Percentiles rank a stretch among this genome's conserved stretches.
Evolutionary conservation across 352 stramenopile genomes (phyloP).

Genomic region (Globisporangium alternatum): DNA sequence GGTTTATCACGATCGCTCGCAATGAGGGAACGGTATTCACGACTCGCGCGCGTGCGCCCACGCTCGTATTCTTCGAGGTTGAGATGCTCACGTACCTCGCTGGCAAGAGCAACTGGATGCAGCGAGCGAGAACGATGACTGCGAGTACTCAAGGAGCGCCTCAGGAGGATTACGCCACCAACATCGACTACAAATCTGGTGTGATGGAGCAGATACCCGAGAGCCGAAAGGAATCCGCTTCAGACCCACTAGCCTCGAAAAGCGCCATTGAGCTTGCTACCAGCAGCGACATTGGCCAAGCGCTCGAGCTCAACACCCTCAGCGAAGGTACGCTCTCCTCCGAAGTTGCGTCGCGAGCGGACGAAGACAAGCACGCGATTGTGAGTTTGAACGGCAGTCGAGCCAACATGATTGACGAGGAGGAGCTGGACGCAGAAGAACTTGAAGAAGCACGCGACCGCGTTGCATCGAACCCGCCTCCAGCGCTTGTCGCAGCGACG

Average conservation of each 20-base stretch:
- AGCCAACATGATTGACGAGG: conserved; percentile 24
- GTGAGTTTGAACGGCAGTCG: conserved; percentile 21
- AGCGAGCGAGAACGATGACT: conserved; percentile 40
- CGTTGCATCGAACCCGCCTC: conserved; percentile 52
- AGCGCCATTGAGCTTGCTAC: conserved; percentile 76
- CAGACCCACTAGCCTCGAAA: conserved; percentile 25
- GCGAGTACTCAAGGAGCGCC: conserved; percentile 1
- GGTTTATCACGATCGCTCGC: conserved; percentile 58
- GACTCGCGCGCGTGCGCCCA: conserved; percentile 81
- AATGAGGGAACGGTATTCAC: conserved; percentile 84
- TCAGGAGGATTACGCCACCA: background rate
- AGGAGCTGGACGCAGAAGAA: conserved; percentile 28
- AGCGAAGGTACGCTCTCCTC: conserved; percentile 27
- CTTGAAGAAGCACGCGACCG: conserved; percentile 49
- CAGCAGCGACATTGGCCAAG: conserved; percentile 70
- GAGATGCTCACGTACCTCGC: conserved; percentile 36
- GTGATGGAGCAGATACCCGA: background rate
- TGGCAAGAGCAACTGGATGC: conserved; percentile 52
- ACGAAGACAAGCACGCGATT: conserved; percentile 23
- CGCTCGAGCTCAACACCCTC: conserved; percentile 55
- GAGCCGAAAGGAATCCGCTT: conserved; percentile 11
- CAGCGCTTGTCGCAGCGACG: conserved; percentile 21
- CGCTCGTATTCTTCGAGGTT: conserved; percentile 84
- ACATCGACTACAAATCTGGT: background rate
- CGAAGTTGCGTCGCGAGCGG: conserved; percentile 16